Evolutionary conservation across 805 yeast species (phyloP), one percentile per base, ranked within the genome.

Genomic region (Kodamaea neixiangensis): DNA sequence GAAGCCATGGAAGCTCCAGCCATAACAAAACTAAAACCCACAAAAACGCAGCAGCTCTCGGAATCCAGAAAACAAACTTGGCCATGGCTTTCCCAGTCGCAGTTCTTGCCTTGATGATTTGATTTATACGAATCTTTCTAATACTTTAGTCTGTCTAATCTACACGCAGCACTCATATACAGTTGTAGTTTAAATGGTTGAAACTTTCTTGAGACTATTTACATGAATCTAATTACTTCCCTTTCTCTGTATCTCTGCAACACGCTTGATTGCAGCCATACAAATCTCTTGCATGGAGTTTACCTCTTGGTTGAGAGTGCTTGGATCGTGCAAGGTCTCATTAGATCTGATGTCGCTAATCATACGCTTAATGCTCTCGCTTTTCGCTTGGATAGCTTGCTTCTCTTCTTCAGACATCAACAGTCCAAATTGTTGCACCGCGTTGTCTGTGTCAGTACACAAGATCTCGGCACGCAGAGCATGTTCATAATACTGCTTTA

Each of bases 391-490:
- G 11, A 74, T 68, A 6, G 35, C 49, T 1, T 54, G 52, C 64
- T 75, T 79, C 60, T 85, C 90, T 54, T 73, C 81, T 5, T 64
- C 54, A 3, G 67, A 71, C 77, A 82, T 76, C 7, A 68, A 53
- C 6, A 69, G 67, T 7, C 78, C 77, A 63, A 87, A 90, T 72
- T 89, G 96, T 58, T 76, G 75, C 55, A 94, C 74, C 7, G 97
- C 93, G 70, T 80, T 79, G 69, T 91, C 97, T 47, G 96, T 90
- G 69, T 94, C 99, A 62, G 87, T 85, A 59, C 90, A 82, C 47
- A 86, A 77, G 60, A 86, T 83, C 57, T 87, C 96, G 20, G 90
- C 88, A 64, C 85, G 79, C 64, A 87, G 86, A 37, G 93, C 89
- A 62, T 82, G 84, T 63, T 87, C 91, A 54, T 85, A 77, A 50